Base-by-base conservation (phyloP, 2,329 filamentous ascomycete species). In the Cladophialophora immunda region DNA sequence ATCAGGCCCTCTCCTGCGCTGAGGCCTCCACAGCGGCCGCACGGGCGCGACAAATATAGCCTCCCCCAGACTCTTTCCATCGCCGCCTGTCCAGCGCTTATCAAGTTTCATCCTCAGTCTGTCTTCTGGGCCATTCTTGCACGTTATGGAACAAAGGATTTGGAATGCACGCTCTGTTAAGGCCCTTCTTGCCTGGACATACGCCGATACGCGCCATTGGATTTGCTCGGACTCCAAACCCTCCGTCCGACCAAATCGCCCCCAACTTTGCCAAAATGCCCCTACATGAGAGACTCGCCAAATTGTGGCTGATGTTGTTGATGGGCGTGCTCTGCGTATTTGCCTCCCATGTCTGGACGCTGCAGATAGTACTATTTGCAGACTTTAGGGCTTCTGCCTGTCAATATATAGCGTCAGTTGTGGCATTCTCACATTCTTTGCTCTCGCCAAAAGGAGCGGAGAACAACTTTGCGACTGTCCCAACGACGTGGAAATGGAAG, bases 291-390 rank as follows among this genome's bases (percentile, higher is more conserved):
- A 50, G 45, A 50, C 54, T 64, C 22, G 52, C 54, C 36, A 53
- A 47, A 19, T 29, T 56, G 50, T 62, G 52, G 59, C 61, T 64
- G 47, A 53, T 38, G 54, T 25, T n/a, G 19, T 47, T 62, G 15
- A 56, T 62, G 19, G 19, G 5, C 50, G 41, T 45, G 52, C 1
- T 32, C 17, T 45, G 38, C n/a, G 25, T 17, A 25, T 4, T 17
- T 47, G 30, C 29, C 47, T 15, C 50, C 30, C 25, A 15, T 34
- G 4, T 17, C 25, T 22, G 59, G 59, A 62, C 34, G 52, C 50
- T 50, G 38, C 47, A 62, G 50, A 47, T 38, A n/a, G 22, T 47
- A 17, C 50, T 29, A 54, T 36, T 25, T 53, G 47, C 19, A 27
- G 47, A 17, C 22, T 13, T 32, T 25, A 15, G 45, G 45, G 54